Base-by-base conservation (phyloP, 2,329 filamentous ascomycete genomes). In the Ophioceras dolichostomum region DNA sequence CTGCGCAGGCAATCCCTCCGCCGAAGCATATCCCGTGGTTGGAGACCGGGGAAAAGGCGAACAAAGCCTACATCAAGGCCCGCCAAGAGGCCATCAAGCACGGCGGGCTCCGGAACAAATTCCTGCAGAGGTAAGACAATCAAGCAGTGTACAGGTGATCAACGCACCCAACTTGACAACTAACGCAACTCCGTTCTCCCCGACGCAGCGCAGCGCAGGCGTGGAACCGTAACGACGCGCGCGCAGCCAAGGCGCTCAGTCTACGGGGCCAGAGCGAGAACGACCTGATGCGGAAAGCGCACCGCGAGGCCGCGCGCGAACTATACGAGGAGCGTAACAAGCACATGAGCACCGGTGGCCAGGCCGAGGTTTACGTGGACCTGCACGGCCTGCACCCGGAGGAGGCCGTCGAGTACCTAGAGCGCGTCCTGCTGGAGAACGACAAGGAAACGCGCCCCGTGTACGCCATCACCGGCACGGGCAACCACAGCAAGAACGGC, bases 361-460 rank as follows among this genome's bases (percentile, higher is more conserved):
- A 63, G 41, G 61, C 74, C 29, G 91, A 98, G 61, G 76, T 95
- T 31, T 98, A 93, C 59, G 82, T 96, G 38, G 91, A 98, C 59
- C 68, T 98, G 22, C 91, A 98, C 57, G 91, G 91, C n/a, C 73
- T 98, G n/a, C 91, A 96, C 52, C 87, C 91, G 0, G 89, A 96
- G 53, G 91, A 98, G 64, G 91, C 89, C 4, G 86, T 96, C 29
- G 84, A 91, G 46, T 96, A 96, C 50, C 73, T 98, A 4, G 86
- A 91, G 57, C 80, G 81, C 45, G 83, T 93, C 28, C 76, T 98
- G 17, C 67, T 88, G 43, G 85, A 93, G 52, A 91, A 95, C 52
- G 73, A 70, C 46, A 70, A 76, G 46, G 77, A 83, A 47, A 70
- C 70, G 26, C 73, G 78, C 17, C 83, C 89, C 3, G 73, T 98